Evolutionary conservation across 495 filamentous ascomycete species (phyloP).

Genomic region (Penicillium robsamsonii): DNA sequence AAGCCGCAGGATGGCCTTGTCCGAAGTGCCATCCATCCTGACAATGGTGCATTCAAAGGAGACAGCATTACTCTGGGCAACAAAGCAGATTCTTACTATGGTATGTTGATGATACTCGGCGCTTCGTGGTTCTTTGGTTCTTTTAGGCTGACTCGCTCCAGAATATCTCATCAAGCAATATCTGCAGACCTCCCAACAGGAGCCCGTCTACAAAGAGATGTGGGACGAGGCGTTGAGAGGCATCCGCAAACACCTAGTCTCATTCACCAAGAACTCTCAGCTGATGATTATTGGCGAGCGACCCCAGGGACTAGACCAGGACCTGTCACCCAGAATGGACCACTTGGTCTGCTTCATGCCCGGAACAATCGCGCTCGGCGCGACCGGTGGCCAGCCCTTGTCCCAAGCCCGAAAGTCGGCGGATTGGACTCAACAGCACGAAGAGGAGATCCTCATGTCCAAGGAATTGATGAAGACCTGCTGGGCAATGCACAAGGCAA

Average conservation of each 20-base stretch:
- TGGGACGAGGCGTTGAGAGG: slow-evolving; percentile 85
- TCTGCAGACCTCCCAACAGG: slow-evolving; percentile 82
- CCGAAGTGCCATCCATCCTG: slow-evolving; percentile 86
- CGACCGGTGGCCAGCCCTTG: slow-evolving; percentile 73
- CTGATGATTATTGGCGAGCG: slow-evolving; percentile 87
- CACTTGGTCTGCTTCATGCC: slow-evolving; percentile 98
- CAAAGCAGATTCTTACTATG: slow-evolving; percentile 94
- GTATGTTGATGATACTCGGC: slow-evolving; percentile 29
- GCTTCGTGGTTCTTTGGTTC: neutral
- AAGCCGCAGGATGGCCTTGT: slow-evolving; percentile 76
- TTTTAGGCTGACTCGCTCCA: slow-evolving; percentile 21
- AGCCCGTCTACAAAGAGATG: slow-evolving; percentile 84
- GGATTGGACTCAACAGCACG: slow-evolving; percentile 72
- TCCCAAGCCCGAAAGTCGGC: slow-evolving; percentile 67
- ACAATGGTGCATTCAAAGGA: slow-evolving; percentile 72
- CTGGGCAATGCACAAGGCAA: slow-evolving; percentile 92
- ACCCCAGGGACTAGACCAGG: slow-evolving; percentile 64
- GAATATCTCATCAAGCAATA: slow-evolving; percentile 98
- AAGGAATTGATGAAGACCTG: slow-evolving; percentile 93
- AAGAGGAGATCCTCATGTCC: slow-evolving; percentile 82
- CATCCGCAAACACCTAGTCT: slow-evolving; percentile 86
- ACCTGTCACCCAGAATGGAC: slow-evolving; percentile 88
- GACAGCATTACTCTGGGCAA: slow-evolving; percentile 88
- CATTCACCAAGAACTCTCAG: slow-evolving; percentile 74
- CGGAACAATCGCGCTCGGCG: slow-evolving; percentile 87